A percentile compares a stretch with the other conserved stretches of the same genome.
These are phyloP conservation scores for Phytophthora fragariae DNA, from an alignment of 352 stramenopile species.

Conservation along the genomic window DNA sequence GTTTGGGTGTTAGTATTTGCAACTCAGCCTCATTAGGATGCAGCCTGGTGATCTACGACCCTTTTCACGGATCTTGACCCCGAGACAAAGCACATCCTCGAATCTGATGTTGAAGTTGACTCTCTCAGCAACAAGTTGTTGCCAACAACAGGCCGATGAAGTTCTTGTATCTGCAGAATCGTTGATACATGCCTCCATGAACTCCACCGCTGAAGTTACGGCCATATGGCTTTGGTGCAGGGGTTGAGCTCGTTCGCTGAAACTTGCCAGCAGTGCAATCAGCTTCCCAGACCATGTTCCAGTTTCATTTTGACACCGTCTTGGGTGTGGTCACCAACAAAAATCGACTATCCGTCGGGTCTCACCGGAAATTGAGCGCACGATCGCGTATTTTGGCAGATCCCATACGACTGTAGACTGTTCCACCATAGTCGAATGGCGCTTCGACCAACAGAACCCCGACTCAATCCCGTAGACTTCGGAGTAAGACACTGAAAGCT, in stretches of 20 bases:
- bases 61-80: neutral
- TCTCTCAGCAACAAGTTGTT: too few relatives aligned
- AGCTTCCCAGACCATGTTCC: constrained; percentile 11
- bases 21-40: too few relatives aligned
- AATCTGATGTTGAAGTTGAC: constrained; percentile 1
- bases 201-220: neutral
- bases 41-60: neutral
- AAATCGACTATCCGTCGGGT: constrained; percentile 20
- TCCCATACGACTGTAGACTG: constrained; percentile 16
- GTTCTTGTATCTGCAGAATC: neutral
- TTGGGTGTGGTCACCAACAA: constrained; percentile 6
- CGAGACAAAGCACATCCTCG: neutral
- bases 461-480: constrained; percentile 17
- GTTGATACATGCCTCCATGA: neutral
- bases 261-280: constrained; percentile 3
- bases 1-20: too few relatives aligned
- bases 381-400: constrained; percentile 23
- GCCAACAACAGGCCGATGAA: neutral
- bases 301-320: constrained; percentile 24
- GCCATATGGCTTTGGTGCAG: constrained; percentile 19
- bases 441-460: constrained; percentile 28
- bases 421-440: constrained; percentile 16
- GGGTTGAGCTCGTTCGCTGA: constrained; percentile 23
- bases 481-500: constrained; percentile 8
- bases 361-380: constrained; percentile 20